Evolutionary conservation across 768 basidiomycete genomes (phyloP), one percentile per base, ranked within the genome.

Genomic region (Boletus vermiculosoides): DNA sequence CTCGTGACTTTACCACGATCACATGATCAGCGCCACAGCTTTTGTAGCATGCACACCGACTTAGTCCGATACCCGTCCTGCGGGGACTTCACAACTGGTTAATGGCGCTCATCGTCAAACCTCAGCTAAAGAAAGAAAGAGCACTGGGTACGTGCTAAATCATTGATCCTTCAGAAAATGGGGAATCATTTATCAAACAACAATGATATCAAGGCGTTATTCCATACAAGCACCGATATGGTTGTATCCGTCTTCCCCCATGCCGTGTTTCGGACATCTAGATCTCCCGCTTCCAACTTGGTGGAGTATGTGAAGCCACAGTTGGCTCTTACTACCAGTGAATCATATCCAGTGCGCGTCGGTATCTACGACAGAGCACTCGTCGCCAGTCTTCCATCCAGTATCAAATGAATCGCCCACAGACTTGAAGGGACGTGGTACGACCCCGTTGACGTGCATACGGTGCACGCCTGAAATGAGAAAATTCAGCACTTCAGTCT

Each of bases 1-100:
- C 30, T 57, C 45, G 20, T 10, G n/a, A 48, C 18, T 47, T 66
- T 71, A 45, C 66, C 70, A 66, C 69, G 63, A 16, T 71, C 69
- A 65, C 57, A 36, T 65, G 58, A 50, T 28, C 28, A 25, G 4
- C 25, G 25, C 25, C 25, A 25, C 25, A 25, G 4, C 25, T n/a
- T n/a, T n/a, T n/a, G n/a, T n/a, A 25, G 4, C 2, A 4, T 25
- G 25, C 25, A 25, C 25, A 25, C 25, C 25, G 4, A n/a, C n/a
- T n/a, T n/a, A 25, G 25, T 25, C 25, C 25, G 28, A 28, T 4
- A 28, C 1, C 28, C 28, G 28, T 28, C 31, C n/a, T n/a, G n/a
- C 31, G 12, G 31, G 10, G 8, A 31, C 30, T 31, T 31, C 10
- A 10, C 30, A 31, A 31, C 30, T 31, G 28, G 28, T 28, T 28